Evolutionary conservation across 2,329 filamentous ascomycete species (phyloP), one percentile per base, ranked within the genome.

Genomic region (Annulohypoxylon truncatum): DNA sequence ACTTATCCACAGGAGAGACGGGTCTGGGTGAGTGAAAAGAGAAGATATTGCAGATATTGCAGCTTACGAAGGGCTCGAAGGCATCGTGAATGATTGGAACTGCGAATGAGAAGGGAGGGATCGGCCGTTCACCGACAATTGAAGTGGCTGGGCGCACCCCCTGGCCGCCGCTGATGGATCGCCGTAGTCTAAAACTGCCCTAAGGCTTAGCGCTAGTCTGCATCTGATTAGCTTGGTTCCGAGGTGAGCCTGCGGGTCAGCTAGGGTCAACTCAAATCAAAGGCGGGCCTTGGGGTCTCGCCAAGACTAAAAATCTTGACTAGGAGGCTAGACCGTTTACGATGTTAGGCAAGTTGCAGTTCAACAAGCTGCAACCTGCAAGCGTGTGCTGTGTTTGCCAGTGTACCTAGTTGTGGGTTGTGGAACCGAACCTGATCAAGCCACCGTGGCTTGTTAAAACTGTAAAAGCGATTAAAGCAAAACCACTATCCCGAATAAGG

Each of bases 91-190:
- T 20, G 44, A 15, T 58, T 53, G 53, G 58, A 61, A 64, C 71
- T 70, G 64, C 71, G 71, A 73, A 73, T 70, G 66, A 74, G 71
- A 65, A 60, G 63, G 33, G 64, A 53, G 29, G 42, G 60, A 63
- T 65, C 54, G 62, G 15, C 69, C 59, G 56, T 68, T 76, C 74
- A 77, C 75, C 75, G 76, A 77, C 74, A 77, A 77, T 77, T 77
- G 60, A 66, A 75, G 76, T 74, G 76, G 76, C 76, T 77, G 76
- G 76, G 59, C 46, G 12, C 33, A 47, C 60, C 59, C 51, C 55
- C 35, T 15, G 35, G n/a, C n/a, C n/a, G 13, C 13, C n/a, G 35
- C 35, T 48, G 57, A 44, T 46, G 20, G 66, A 64, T 69, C 63
- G 18, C 28, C 56, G 12, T 60, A 47, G 53, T 60, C 50, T 67